Evolutionary conservation across 2,329 filamentous ascomycete species (phyloP), one percentile per base, ranked within the genome.

Genomic region (Diplodia corticola): DNA sequence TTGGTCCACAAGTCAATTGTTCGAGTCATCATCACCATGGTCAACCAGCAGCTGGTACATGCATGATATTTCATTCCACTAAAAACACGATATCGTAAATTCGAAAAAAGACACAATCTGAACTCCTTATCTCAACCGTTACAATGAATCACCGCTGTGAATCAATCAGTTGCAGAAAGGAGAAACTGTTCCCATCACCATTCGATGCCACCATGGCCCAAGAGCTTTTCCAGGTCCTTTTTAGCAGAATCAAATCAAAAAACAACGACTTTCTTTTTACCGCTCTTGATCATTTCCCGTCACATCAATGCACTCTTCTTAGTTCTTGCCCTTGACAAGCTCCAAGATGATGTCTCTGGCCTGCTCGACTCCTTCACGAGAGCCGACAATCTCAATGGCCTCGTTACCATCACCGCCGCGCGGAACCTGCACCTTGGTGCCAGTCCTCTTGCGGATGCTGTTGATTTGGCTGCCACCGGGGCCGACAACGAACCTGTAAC

Each of bases 401-500:
- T 97, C 93, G 24, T 83, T 85, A 71, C 82, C 80, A 57, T 82
- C 82, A 78, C 96, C 91, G 73, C 92, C 89, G 70, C 91, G 89
- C 24, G 95, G 95, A 48, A 99, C 94, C 70, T 93, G 93, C 76
- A 99, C 96, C 80, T 91, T 93, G 80, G 93, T 97, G 65, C 91
- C 91, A 61, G 93, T 97, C 82, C 95, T 88, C 81, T 92, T 92
- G 71, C 95, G 89, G 76, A 99, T 97, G 49, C 88, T 83, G 80
- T 97, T 97, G 77, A 99, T 96, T 79, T 94, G 94, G 78, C 88
- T 91, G 67, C 95, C 95, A 67, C 90, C 91, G 70, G 90, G 89
- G 4, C 95, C 95, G 71, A 99, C 93, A 57, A 99, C 91, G 70
- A 91, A 91, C 69, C 94, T 88, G 83, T 97, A 97, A 54, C 92